These are phyloP conservation scores for Calonectria honghensis DNA, from an alignment of 2,329 filamentous ascomycete genomes.

Conservation along the genomic window DNA sequence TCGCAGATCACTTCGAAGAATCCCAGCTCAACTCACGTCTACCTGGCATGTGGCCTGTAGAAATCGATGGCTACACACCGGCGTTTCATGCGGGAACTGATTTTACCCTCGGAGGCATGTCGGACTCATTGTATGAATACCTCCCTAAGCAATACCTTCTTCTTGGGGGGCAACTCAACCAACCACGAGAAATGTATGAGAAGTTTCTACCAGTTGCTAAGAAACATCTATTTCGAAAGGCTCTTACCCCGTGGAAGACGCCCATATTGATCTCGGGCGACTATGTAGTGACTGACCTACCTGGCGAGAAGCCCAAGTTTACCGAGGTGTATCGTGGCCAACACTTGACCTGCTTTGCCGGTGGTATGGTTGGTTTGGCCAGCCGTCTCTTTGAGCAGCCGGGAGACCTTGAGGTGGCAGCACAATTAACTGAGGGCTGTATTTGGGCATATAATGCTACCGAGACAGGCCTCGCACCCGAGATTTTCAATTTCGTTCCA, in stretches of 20 bases:
- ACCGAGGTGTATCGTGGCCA: conserved; percentile 65
- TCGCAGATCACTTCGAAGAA: conserved; percentile 73
- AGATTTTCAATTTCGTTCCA: conserved; percentile 72
- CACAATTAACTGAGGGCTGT: conserved; percentile 77
- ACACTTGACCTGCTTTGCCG: conserved; percentile 79
- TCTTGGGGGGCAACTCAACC: conserved; percentile 72
- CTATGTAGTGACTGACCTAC: conserved; percentile 57
- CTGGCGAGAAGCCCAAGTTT: conserved; percentile 51
- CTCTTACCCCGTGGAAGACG: conserved; percentile 74
- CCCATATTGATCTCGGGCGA: conserved; percentile 79
- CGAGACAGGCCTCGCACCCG: conserved; percentile 76
- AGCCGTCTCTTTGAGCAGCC: conserved; percentile 74
- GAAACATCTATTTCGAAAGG: conserved; percentile 79
- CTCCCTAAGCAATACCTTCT: conserved; percentile 80
- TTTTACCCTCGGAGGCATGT: conserved; percentile 74
- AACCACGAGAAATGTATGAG: conserved; percentile 59
- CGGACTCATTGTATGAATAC: conserved; percentile 79
- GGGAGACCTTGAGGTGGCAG: conserved; percentile 74
- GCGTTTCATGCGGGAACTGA: conserved; percentile 61
- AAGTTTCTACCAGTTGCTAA: conserved; percentile 66
- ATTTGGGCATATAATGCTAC: conserved; percentile 77
- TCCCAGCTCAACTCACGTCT: conserved; percentile 72
- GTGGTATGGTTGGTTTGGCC: conserved; percentile 80
- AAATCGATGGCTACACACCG: conserved; percentile 64
- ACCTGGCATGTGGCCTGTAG: conserved; percentile 78